These are phyloP conservation scores for Triglochin maritima DNA, from an alignment of 106 monocot genomes.

Conservation along the genomic window DNA sequence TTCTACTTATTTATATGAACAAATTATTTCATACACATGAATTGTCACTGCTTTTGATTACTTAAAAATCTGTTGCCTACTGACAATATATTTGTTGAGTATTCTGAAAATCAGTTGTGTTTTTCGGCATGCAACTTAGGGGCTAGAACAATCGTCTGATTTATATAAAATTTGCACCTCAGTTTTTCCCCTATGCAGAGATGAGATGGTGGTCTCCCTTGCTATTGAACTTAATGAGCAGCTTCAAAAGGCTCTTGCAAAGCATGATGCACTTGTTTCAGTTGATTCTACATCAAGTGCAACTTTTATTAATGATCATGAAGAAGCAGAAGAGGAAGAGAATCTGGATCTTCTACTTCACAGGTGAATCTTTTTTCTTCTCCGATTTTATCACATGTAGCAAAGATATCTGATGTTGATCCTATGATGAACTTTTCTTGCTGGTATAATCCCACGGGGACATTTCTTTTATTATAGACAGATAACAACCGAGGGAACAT, in stretches of 20 bases:
- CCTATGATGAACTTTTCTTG: neutral
- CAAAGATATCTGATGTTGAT: neutral
- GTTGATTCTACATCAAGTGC: conserved; percentile 31
- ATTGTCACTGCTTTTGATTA: too few species aligned
- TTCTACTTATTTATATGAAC: too few species aligned
- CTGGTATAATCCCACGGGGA: too few species aligned
- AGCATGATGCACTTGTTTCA: conserved; percentile 75
- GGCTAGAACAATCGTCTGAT: too few species aligned
- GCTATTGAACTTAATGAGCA: conserved; percentile 86
- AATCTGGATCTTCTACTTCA: neutral
- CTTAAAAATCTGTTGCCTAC: too few species aligned
- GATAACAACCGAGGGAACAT: too few species aligned
- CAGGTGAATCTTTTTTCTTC: neutral
- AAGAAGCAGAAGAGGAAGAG: conserved; percentile 18
- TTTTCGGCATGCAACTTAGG: too few species aligned
- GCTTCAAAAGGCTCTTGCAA: conserved; percentile 52
- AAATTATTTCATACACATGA: too few species aligned
- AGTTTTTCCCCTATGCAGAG: conserved; percentile 26
- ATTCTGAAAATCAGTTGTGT: too few species aligned
- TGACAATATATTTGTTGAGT: too few species aligned
- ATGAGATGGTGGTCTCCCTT: conserved; percentile 63
- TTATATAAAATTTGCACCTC: too few species aligned
- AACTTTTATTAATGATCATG: conserved; percentile 20
- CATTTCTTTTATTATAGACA: too few species aligned
- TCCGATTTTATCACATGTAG: neutral